Evolutionary conservation across 78 protist species (phyloP).

Genomic region (Dictyostelium brefeldianum): DNA sequence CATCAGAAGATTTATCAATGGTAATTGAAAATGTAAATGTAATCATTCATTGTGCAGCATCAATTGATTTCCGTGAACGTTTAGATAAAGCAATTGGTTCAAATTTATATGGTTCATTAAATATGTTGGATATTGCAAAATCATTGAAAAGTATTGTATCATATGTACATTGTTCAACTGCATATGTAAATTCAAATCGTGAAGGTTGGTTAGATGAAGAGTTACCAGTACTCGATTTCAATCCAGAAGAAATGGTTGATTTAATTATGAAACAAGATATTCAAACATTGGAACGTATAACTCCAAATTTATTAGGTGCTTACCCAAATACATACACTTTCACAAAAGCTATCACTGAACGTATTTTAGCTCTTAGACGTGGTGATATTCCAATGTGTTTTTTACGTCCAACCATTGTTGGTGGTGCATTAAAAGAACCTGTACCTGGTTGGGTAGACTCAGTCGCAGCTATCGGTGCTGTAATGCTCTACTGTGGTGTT

Average conservation of each 20-base stretch:
- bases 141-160: conserved; percentile 37
- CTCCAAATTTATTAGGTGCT: conserved; percentile 68
- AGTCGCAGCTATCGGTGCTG: conserved; percentile 88
- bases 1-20: conserved; percentile 2
- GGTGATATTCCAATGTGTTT: conserved; percentile 86
- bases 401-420: conserved; percentile 93
- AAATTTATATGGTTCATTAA: conserved; percentile 83
- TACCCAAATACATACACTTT: conserved; percentile 94
- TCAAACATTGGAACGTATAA: conserved; percentile 40
- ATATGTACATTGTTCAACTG: conserved; percentile 92
- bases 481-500: conserved; percentile 86
- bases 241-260: conserved; percentile 85
- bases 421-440: conserved; percentile 86
- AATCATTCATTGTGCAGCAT: conserved; percentile 91
- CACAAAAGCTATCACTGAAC: conserved; percentile 91
- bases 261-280: conserved; percentile 62
- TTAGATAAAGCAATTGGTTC: conserved; percentile 78
- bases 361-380: conserved; percentile 62
- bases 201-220: conserved; percentile 81
- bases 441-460: conserved; percentile 91
- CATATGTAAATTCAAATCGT: conserved; percentile 88
- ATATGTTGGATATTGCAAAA: conserved; percentile 81
- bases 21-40: conserved; percentile 46
- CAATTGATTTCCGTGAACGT: conserved; percentile 90
- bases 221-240: conserved; percentile 79